These are phyloP conservation scores for Rhodotorula sp. DNA, from an alignment of 1,284 basidiomycete genomes.

Conservation along the genomic window DNA sequence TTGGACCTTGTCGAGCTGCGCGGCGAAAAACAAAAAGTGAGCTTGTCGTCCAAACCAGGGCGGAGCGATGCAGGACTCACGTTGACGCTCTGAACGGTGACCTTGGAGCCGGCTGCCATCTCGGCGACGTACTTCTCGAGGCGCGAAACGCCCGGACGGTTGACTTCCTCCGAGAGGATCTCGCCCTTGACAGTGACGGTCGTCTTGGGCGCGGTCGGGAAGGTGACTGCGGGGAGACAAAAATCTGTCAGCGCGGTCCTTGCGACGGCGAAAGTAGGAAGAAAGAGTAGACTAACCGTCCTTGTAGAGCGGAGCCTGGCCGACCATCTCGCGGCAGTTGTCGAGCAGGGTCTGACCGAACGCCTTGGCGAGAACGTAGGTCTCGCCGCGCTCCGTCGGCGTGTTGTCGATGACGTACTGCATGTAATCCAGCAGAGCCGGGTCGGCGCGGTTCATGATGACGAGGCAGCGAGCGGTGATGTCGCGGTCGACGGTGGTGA, in stretches of 20 bases:
- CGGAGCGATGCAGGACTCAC: constrained; percentile 45
- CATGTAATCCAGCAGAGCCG: constrained; percentile 80
- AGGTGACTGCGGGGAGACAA: constrained; percentile 66
- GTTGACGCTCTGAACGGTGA: constrained; percentile 68
- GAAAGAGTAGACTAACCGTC: constrained; percentile 55
- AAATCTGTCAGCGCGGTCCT: constrained; percentile 10
- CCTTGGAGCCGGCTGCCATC: constrained; percentile 89
- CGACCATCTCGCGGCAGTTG: constrained; percentile 82
- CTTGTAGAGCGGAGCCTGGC: constrained; percentile 83
- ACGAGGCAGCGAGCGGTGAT: constrained; percentile 97
- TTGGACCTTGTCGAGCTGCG: constrained; percentile 83
- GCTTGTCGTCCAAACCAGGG: background rate
- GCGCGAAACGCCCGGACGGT: constrained; percentile 92
- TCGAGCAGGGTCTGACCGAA: constrained; percentile 95
- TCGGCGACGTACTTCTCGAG: constrained; percentile 84
- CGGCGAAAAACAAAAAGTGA: background rate
- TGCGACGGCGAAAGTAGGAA: background rate
- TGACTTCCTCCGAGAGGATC: constrained; percentile 90
- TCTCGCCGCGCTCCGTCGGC: constrained; percentile 72
- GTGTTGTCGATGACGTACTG: constrained; percentile 87
- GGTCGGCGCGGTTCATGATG: constrained; percentile 95
- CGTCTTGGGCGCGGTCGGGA: constrained; percentile 95
- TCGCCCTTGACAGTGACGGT: constrained; percentile 91
- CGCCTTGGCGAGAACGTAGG: constrained; percentile 89
- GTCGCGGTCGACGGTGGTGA: constrained; percentile 77